Evolutionary conservation across 805 yeast genomes (phyloP), one percentile per base, ranked within the genome.

Genomic region (Saccharomycopsis sp.): DNA sequence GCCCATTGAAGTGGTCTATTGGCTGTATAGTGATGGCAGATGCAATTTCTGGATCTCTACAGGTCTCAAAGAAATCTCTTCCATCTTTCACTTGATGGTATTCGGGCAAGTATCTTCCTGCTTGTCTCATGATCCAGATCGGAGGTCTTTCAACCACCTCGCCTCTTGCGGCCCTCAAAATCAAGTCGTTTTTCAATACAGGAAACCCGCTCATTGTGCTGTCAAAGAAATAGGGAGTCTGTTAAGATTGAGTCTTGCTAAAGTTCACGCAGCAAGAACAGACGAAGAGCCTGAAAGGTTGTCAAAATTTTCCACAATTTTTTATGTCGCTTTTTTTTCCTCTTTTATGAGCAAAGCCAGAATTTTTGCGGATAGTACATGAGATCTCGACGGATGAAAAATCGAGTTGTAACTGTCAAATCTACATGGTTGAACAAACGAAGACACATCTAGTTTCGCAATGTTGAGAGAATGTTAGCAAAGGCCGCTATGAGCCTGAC

Each of bases 71-170:
- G 71, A 94, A 94, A 72, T 94, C 97, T 63, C 89, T 78, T 15
- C 79, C 79, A 53, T 82, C 95, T 69, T 94, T 94, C 52, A 84
- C 97, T 68, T 83, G 80, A 70, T 91, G 97, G 70, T 94, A 94
- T 69, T 94, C 96, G 29, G 96, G 96, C 40, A 78, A 75, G 66
- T 91, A 91, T 61, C 97, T 79, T 18, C 97, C 97, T n/a, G 97
- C 97, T 75, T 91, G 97, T 73, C 97, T 83, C 97, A 91, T 91
- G 64, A 91, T 87, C 97, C 97, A 94, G 61, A 94, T 83, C 18
- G 99, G 99, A 1, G 99, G 97, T 69, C 99, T 83, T 73, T 94
- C 98, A 47, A 92, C 97, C 60, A 74, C 75, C 69, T 92, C 96
- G 54, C 87, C 97, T 63, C 79, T 78, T 9, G 98, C 97, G 2